Base-by-base conservation (phyloP, 345 rosid species). In the Citrus australasica region DNA sequence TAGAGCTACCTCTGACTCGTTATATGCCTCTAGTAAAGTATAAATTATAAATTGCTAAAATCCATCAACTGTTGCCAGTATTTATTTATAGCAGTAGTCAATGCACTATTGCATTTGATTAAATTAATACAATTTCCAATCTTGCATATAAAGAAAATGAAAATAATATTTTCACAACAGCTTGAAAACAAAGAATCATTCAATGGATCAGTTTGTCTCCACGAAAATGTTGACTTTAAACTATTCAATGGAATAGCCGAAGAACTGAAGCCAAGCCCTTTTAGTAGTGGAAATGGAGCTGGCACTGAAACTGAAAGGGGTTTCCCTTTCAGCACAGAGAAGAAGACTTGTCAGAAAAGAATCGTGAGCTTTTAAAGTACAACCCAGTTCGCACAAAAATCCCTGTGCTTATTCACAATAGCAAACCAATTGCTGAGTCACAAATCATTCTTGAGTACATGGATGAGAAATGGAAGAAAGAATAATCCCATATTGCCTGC, bases 331-430 rank as follows among this genome's bases (percentile, higher is more conserved):
- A 85, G 2, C 85, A 82, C 83, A 37, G 55, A 4, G 87, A 84
- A 40, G 80, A 89, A 71, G 76, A 87, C 67, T 60, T 85, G 9
- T 24, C 25, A 9, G 60, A 80, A 78, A 88, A 82, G 81, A 85
- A 82, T 65, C 71, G 77, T 73, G 71, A 76, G 48, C 91, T 86
- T 75, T 78, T 89, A 3, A 56, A 82, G 13, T 79, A 79, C 60
- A 83, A 87, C 59, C 87, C 90, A 2, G 69, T 85, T 51, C 71
- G 67, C 51, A 80, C 83, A 80, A 86, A 86, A 63, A 74, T 86
- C 7, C 88, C 89, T 4, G 88, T 88, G 71, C 79, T 88, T 73
- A 53, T 86, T 7, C 89, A 86, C 83, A 85, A 82, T 4, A 87
- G 81, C 13, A 82, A 87, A 59, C 33, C 84, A 14, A 8, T 86